Evolutionary conservation across 2,329 filamentous ascomycete species (phyloP), one percentile per base, ranked within the genome.

Genomic region (Ceratocystis colombiana): DNA sequence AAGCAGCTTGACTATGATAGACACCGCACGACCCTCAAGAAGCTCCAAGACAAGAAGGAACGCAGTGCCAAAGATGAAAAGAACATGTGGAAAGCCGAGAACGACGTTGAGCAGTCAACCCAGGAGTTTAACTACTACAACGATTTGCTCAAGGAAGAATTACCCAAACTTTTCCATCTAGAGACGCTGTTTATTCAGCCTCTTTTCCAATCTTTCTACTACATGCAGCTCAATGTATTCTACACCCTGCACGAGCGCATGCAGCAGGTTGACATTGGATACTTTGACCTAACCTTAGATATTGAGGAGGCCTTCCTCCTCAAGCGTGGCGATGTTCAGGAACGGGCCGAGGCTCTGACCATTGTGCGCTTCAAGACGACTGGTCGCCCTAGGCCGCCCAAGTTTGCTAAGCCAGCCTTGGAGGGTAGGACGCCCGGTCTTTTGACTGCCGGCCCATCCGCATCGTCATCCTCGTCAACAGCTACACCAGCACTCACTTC

Each of bases 201-300:
- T 2, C 84, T 99, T 6, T 99, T 99, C 81, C 94, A 97, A 75
- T 96, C 90, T 8, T 99, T 99, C 79, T 99, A 99, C 78, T 99
- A 97, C 80, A 99, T 99, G 94, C 94, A 99, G 77, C 84, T 99
- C 70, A 99, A 99, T 76, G 90, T 99, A 70, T 99, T 97, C 76
- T 99, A 99, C 77, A 99, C 94, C 0, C 81, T 99, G 65, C 94
- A 99, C 75, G 93, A 97, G 77, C 90, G 88, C 77, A 99, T 99
- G 94, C 94, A 99, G 78, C 86, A 83, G 70, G 91, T 95, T 75
- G 92, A 97, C 73, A 99, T 99, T 73, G 91, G 91, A 69, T 99
- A 99, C 78, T 99, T 99, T 76, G 89, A 99, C 75, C 82, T 99
- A 64, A 89, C 88, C 1, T 82, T 89, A 41, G 92, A 96, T 72